phyloP scores from a whole-genome alignment of 208 protist species.

The Novymonas esmeraldas region DNA sequence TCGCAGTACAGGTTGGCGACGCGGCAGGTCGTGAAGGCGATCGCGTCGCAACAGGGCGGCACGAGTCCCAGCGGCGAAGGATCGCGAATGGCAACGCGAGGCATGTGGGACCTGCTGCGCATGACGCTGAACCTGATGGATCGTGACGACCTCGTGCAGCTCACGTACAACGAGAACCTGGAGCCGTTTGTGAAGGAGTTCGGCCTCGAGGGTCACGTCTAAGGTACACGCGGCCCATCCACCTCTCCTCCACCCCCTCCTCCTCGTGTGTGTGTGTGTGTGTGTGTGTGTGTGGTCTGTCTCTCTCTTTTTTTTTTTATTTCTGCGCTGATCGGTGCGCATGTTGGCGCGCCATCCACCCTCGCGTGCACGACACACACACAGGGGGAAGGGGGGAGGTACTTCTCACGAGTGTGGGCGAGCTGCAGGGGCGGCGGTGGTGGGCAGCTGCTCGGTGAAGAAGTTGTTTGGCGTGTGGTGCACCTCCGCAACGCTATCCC shows the following conservation, averaged over 20 bases:
- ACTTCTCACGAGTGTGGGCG: too few species aligned
- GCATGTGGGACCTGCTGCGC: constrained; percentile 87
- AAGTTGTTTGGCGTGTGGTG: too few species aligned
- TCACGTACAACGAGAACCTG: constrained; percentile 62
- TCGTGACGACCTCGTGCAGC: constrained; percentile 78
- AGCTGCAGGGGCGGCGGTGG: too few species aligned
- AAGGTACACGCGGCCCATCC: constrained; percentile 5
- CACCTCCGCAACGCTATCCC: too few species aligned
- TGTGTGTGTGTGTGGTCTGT: not conserved
- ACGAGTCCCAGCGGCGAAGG: constrained; percentile 66
- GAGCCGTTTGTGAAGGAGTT: constrained; percentile 79
- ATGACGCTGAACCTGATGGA: constrained; percentile 88
- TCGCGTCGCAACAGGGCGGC: constrained; percentile 75
- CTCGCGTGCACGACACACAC: not conserved
- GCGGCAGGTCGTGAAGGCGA: constrained; percentile 76
- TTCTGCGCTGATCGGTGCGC: not conserved
- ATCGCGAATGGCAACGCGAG: constrained; percentile 48
- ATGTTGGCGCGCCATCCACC: not conserved
- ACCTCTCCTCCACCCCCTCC: not conserved
- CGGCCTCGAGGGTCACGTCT: constrained; percentile 70
- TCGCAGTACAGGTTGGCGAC: constrained; percentile 61
- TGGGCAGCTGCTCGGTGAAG: too few species aligned
- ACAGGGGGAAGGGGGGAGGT: not conserved
- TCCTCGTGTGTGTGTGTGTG: not conserved
- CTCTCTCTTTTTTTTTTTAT: not conserved